Conservation (phyloP, 1,284 basidiomycete species). For the Pseudozyma pruni region DNA sequence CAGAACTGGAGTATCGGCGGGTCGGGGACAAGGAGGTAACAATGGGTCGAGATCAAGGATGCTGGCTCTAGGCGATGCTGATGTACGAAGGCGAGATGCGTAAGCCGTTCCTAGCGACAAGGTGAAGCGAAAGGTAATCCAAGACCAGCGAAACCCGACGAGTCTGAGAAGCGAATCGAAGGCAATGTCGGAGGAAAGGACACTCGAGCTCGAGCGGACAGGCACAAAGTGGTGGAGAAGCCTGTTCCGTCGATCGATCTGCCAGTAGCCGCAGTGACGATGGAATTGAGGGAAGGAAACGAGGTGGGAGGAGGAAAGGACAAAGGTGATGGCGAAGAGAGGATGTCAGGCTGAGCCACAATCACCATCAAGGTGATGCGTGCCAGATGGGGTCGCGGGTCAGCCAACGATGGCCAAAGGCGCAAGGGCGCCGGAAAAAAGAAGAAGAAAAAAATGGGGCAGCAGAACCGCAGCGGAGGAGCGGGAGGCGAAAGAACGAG, state of each 20-base stretch:
- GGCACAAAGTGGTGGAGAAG: background rate
- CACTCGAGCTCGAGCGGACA: background rate
- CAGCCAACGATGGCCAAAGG: no score
- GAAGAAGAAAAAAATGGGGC: no score
- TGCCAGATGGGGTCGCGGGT: background rate
- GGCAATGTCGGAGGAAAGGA: background rate
- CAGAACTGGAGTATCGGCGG: conserved; percentile 39
- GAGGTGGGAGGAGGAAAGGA: conserved; percentile 1
- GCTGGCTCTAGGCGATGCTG: no score
- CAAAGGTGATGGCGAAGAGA: background rate
- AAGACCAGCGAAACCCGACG: background rate
- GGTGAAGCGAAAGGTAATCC: background rate
- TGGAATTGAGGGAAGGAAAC: background rate
- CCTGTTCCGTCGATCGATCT: conserved; percentile 18
- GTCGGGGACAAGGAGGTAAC: no score
- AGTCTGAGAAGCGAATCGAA: background rate
- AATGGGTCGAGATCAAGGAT: no score
- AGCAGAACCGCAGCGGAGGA: no score
- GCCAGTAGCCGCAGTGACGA: conserved; percentile 17
- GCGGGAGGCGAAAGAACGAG: no score
- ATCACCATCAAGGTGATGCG: background rate
- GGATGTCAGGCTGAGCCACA: background rate
- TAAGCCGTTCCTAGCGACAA: no score
- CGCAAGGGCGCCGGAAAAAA: background rate
- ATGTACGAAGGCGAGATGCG: no score